A percentile compares a stretch with the other conserved stretches of the same genome.
Evolutionary conservation across 2,329 filamentous ascomycete genomes (phyloP).

Genomic region (Alternaria alternata): DNA sequence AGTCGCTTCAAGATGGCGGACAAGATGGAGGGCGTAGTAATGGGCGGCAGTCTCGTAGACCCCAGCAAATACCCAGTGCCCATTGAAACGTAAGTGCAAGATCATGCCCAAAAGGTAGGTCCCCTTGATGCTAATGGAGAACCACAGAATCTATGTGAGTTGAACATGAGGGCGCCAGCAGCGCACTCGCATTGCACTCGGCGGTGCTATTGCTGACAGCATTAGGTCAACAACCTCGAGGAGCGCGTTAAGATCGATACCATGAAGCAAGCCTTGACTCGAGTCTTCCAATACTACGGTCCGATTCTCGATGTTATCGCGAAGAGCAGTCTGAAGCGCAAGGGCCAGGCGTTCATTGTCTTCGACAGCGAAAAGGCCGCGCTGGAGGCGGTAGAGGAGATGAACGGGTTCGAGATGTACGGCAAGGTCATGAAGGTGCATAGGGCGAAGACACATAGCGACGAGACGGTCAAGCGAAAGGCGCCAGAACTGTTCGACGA

Average conservation of each 20-base stretch:
- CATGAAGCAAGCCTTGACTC: conserved; percentile 74
- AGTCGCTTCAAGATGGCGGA: conserved; percentile 40
- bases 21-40: conserved; percentile 47
- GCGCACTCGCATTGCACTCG: conserved; percentile 32
- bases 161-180: conserved; percentile 16
- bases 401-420: conserved; percentile 92
- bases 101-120: conserved; percentile 24
- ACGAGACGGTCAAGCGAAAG: conserved; percentile 80
- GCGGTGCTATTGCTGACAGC: conserved; percentile 30
- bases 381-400: conserved; percentile 80
- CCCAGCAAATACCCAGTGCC: conserved; percentile 46
- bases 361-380: conserved; percentile 86
- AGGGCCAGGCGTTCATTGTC: conserved; percentile 94
- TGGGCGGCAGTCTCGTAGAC: conserved; percentile 32
- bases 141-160: conserved; percentile 48
- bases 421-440: conserved; percentile 88
- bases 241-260: conserved; percentile 86
- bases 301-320: conserved; percentile 83
- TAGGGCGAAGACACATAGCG: conserved; percentile 82
- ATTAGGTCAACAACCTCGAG: conserved; percentile 80
- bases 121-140: conserved; percentile 34
- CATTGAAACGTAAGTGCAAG: conserved; percentile 46
- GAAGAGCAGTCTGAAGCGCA: conserved; percentile 89
- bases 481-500: conserved; percentile 85
- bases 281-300: conserved; percentile 90